Evolutionary conservation across 2,329 filamentous ascomycete species (phyloP).

Genomic region (Fusarium fujikuroi): DNA sequence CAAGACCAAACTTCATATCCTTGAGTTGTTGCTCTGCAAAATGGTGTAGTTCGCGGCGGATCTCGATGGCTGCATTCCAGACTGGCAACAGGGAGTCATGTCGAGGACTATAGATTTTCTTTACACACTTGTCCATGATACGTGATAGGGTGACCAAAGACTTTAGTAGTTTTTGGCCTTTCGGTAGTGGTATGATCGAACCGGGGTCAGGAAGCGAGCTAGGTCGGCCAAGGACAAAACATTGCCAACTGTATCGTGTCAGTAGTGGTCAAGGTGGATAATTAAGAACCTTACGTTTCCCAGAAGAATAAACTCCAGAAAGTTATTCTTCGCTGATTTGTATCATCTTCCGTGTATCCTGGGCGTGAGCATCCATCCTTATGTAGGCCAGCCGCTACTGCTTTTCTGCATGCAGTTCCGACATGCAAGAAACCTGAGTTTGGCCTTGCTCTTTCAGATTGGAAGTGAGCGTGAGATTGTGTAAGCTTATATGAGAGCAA

Average conservation of each 20-base stretch:
- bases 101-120: conserved; percentile 54
- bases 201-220: conserved; percentile 53
- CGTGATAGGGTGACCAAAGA: conserved; percentile 51
- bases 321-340: conserved; percentile 51
- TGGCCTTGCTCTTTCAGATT: conserved; percentile 56
- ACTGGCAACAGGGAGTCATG: conserved; percentile 51
- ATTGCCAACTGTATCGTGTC: conserved; percentile 51
- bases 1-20: conserved; percentile 49
- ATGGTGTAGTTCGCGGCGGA: conserved; percentile 44
- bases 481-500: conserved; percentile 1
- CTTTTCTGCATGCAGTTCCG: conserved; percentile 55
- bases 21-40: conserved; percentile 46
- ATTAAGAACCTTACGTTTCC: conserved; percentile 50
- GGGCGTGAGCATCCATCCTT: conserved; percentile 51
- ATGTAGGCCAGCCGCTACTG: conserved; percentile 56
- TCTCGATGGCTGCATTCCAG: conserved; percentile 48
- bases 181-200: conserved; percentile 49
- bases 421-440: conserved; percentile 56
- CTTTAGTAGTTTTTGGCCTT: conserved; percentile 51
- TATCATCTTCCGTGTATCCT: conserved; percentile 47
- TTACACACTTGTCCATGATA: conserved; percentile 53
- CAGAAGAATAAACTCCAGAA: conserved; percentile 54
- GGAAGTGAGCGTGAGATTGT: conserved; percentile 52
- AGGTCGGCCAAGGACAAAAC: conserved; percentile 55
- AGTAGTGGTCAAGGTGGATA: not conserved